These are phyloP conservation scores for Lipomyces oligophaga DNA, from an alignment of 805 yeast species.

Conservation along the genomic window DNA sequence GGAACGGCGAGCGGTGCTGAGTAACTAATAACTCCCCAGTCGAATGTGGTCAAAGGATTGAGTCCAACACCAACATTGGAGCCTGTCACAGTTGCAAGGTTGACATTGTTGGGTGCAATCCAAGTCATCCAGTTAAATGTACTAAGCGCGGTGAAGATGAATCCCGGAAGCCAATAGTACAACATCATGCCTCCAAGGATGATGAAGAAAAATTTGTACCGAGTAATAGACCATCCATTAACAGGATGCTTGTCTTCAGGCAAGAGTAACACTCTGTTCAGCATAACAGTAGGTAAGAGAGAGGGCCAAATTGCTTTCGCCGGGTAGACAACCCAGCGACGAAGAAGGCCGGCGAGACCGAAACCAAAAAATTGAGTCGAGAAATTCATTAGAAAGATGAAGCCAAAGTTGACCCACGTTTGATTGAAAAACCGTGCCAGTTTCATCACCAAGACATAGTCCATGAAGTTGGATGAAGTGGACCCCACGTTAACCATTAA, in stretches of 20 bases:
- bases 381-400: constrained; percentile 13
- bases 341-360: constrained; percentile 60
- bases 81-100: constrained; percentile 64
- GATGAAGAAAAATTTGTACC: constrained; percentile 47
- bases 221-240: constrained; percentile 58
- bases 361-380: constrained; percentile 58
- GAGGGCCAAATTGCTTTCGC: constrained; percentile 65
- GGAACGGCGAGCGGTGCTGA: constrained; percentile 16
- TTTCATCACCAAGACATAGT: constrained; percentile 41
- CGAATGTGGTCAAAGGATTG: constrained; percentile 59
- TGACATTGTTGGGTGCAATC: constrained; percentile 54
- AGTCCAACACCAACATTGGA: constrained; percentile 59
- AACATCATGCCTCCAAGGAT: constrained; percentile 42
- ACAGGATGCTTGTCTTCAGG: constrained; percentile 13
- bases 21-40: constrained; percentile 44
- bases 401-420: constrained; percentile 13
- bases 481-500: constrained; percentile 32
- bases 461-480: constrained; percentile 40
- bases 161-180: constrained; percentile 62
- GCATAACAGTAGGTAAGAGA: constrained; percentile 55
- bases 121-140: constrained; percentile 59
- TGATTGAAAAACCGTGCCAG: constrained; percentile 10
- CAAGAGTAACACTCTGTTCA: constrained; percentile 43
- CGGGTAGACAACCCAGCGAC: constrained; percentile 58
- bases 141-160: constrained; percentile 56